A percentile compares a stretch with the other conserved stretches of the same genome.
phyloP scores from a whole-genome alignment of 2,329 filamentous ascomycete genomes.

The Diaporthe longicolla region DNA sequence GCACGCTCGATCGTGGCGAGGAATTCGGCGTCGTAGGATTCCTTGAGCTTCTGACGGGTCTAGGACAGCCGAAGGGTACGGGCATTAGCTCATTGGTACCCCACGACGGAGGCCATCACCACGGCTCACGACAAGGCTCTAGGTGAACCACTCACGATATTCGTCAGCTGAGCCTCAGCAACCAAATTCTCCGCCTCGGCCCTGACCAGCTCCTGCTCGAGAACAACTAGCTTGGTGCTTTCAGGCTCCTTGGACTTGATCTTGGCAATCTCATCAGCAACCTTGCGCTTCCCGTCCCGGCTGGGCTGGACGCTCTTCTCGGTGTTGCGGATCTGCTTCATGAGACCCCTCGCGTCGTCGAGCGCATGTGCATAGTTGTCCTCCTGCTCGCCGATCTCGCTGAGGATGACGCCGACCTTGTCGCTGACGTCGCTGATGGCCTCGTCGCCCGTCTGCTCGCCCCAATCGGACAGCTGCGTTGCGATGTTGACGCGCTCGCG shows the following conservation, averaged over 20 bases:
- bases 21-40: constrained; percentile 91
- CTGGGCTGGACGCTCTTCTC: constrained; percentile 96
- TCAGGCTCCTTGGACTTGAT: constrained; percentile 93
- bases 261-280: constrained; percentile 91
- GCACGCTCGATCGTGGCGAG: constrained; percentile 93
- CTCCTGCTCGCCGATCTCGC: constrained; percentile 95
- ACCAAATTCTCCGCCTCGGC: constrained; percentile 97
- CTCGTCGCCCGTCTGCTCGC: constrained; percentile 90
- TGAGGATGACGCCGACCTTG: constrained; percentile 93
- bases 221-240: constrained; percentile 82
- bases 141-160: constrained; percentile 76
- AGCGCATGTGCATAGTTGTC: constrained; percentile 87
- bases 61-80: constrained; percentile 52
- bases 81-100: not conserved
- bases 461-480: constrained; percentile 95
- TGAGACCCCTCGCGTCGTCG: constrained; percentile 83
- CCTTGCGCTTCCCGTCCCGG: constrained; percentile 87
- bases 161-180: constrained; percentile 95
- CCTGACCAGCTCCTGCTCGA: constrained; percentile 96
- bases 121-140: not conserved
- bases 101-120: not conserved
- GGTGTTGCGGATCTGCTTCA: constrained; percentile 96
- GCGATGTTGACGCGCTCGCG: constrained; percentile 89
- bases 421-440: constrained; percentile 91
- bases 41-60: constrained; percentile 96